A percentile compares a stretch with the other conserved stretches of the same genome.
phyloP scores from a whole-genome alignment of 73 alveolate genomes.

The Diophrys sp. region DNA sequence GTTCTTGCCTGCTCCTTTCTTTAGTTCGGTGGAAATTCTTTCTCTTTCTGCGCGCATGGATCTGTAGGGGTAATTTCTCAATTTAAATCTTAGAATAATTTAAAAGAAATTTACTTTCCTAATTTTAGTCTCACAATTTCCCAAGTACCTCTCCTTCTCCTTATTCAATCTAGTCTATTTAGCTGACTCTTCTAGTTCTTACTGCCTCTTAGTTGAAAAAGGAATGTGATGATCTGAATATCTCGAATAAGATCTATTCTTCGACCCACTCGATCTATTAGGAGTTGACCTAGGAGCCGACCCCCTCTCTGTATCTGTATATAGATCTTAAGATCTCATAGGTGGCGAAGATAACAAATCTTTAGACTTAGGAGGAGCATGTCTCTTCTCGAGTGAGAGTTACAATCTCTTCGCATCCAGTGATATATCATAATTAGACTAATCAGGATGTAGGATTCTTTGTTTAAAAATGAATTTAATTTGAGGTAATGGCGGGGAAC shows the following conservation, averaged over 20 bases:
- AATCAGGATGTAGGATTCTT: too few relatives aligned
- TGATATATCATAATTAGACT: background rate
- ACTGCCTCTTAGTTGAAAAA: background rate
- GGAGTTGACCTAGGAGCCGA: background rate
- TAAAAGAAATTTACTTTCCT: too few relatives aligned
- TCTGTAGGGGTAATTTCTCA: too few relatives aligned
- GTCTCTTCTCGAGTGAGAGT: background rate
- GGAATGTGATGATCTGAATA: background rate
- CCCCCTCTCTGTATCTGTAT: background rate
- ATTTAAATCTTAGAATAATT: too few relatives aligned
- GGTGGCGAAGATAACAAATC: background rate
- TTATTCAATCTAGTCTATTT: background rate
- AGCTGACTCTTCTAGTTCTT: background rate
- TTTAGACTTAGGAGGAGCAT: too few relatives aligned
- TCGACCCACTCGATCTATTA: background rate
- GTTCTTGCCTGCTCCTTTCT: background rate
- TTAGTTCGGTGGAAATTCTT: background rate
- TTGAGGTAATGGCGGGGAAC: too few relatives aligned
- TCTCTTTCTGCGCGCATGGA: background rate
- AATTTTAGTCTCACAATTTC: too few relatives aligned
- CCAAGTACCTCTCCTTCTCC: background rate
- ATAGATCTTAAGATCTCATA: background rate
- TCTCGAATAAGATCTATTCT: background rate
- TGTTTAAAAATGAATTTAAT: too few relatives aligned
- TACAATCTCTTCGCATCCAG: background rate